Percentiles rank a stretch among this genome's conserved stretches.
phyloP scores from a whole-genome alignment of 2,329 filamentous ascomycete genomes.

The Aspergillus jensenii region DNA sequence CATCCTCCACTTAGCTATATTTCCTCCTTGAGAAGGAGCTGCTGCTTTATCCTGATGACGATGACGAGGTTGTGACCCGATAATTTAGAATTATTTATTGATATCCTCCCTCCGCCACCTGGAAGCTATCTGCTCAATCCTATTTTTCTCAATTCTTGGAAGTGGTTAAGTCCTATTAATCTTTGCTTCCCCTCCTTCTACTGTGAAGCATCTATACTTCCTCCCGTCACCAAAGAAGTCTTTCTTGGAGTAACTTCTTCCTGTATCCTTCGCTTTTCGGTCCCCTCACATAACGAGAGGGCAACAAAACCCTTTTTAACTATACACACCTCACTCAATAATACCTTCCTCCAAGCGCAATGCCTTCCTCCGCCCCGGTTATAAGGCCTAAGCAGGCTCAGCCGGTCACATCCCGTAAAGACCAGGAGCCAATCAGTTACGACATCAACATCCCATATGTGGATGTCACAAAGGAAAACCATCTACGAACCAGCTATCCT shows the following conservation, averaged over 20 bases:
- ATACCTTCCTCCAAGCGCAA: conserved; percentile 14
- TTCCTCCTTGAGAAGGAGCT: conserved; percentile 16
- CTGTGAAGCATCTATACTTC: conserved; percentile 2
- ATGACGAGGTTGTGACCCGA: conserved; percentile 14
- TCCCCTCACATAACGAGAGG: neutral
- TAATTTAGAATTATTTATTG: conserved; percentile 17
- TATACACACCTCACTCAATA: neutral
- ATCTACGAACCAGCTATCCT: conserved; percentile 42
- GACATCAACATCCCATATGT: conserved; percentile 53
- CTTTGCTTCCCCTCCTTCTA: neutral
- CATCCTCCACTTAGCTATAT: conserved; percentile 13
- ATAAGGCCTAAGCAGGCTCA: conserved; percentile 26
- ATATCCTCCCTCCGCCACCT: conserved; percentile 12
- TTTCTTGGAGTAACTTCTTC: neutral
- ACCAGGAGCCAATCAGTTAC: conserved; percentile 41
- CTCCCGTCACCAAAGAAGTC: conserved; percentile 1
- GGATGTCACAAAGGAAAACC: conserved; percentile 38
- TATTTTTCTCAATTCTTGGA: neutral
- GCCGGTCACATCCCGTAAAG: conserved; percentile 25
- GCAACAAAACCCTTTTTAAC: neutral
- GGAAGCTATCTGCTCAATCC: neutral
- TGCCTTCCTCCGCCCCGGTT: conserved; percentile 35
- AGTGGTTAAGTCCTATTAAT: neutral
- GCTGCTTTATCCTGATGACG: conserved; percentile 16
- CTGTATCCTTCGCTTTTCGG: neutral